A percentile compares a stretch with the other conserved stretches of the same genome.
These are phyloP conservation scores for Cynanchum wilfordii DNA, from an alignment of 257 asterid species.

Conservation along the genomic window DNA sequence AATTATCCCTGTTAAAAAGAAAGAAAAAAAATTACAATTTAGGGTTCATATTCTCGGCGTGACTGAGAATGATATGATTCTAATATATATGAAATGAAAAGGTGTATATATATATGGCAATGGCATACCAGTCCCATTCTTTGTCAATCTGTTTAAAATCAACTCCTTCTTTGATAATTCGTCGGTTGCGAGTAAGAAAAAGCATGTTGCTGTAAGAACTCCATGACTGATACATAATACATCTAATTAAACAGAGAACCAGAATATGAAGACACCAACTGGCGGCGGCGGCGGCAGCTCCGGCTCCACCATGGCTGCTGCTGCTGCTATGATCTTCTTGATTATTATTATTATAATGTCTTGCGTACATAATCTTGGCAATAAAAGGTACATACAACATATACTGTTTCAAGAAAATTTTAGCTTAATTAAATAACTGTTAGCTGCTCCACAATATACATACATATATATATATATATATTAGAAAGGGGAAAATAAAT, in stretches of 20 bases:
- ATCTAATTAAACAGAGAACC: constrained; percentile 47
- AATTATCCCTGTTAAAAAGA: constrained; percentile 63
- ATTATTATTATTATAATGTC: constrained; percentile 24
- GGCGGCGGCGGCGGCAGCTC: constrained; percentile 3
- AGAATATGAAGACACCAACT: constrained; percentile 59
- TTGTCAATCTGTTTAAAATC: constrained; percentile 77
- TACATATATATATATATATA: too few relatives aligned
- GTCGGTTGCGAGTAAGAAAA: constrained; percentile 61
- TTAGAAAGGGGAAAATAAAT: too few relatives aligned
- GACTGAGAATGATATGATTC: too few relatives aligned
- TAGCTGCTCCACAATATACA: background rate
- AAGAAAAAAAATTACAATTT: background rate
- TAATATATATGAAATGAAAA: too few relatives aligned
- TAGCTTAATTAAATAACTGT: background rate
- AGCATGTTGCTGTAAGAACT: constrained; percentile 62
- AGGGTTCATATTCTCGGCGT: too few relatives aligned
- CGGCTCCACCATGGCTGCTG: background rate
- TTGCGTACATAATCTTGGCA: constrained; percentile 48
- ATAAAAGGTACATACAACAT: constrained; percentile 54
- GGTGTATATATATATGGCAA: background rate
- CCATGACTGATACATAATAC: constrained; percentile 45
- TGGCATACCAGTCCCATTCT: constrained; percentile 73
- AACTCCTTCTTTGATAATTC: constrained; percentile 57
- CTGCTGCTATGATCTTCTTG: constrained; percentile 25
- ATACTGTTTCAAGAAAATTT: constrained; percentile 34